phyloP scores from a whole-genome alignment of 176 grass and related monocot species.

The Eragrostis curvula region DNA sequence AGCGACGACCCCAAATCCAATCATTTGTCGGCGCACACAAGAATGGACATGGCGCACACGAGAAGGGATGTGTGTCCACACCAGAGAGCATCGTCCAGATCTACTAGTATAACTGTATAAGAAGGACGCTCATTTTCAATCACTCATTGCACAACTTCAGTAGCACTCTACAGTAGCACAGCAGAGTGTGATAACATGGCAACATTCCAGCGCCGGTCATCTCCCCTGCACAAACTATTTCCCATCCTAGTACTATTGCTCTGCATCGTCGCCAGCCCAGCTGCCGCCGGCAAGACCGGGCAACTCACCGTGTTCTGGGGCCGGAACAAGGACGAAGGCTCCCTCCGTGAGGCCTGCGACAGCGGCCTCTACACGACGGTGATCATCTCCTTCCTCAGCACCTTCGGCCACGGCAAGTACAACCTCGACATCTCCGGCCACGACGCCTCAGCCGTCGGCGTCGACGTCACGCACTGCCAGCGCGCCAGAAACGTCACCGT shows the following conservation, averaged over 20 bases:
- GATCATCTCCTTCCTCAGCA: neutral
- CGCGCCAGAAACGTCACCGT: neutral
- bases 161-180: too few species aligned
- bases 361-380: neutral
- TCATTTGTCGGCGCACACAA: too few species aligned
- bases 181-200: neutral
- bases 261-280: neutral
- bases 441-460: neutral
- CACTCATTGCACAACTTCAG: too few species aligned
- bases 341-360: neutral
- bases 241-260: neutral
- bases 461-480: neutral
- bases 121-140: too few species aligned
- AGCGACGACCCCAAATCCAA: too few species aligned
- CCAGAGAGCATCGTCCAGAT: too few species aligned
- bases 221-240: neutral
- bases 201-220: neutral
- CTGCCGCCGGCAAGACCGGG: neutral
- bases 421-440: neutral
- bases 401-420: neutral
- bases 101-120: too few species aligned
- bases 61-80: too few species aligned
- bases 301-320: constrained; percentile 10
- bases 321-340: constrained; percentile 9
- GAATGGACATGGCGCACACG: too few species aligned